Percentiles rank a stretch among this genome's conserved stretches.
These are phyloP conservation scores for Rhodotorula sp. DNA, from an alignment of 1,284 basidiomycete genomes.

Conservation along the genomic window DNA sequence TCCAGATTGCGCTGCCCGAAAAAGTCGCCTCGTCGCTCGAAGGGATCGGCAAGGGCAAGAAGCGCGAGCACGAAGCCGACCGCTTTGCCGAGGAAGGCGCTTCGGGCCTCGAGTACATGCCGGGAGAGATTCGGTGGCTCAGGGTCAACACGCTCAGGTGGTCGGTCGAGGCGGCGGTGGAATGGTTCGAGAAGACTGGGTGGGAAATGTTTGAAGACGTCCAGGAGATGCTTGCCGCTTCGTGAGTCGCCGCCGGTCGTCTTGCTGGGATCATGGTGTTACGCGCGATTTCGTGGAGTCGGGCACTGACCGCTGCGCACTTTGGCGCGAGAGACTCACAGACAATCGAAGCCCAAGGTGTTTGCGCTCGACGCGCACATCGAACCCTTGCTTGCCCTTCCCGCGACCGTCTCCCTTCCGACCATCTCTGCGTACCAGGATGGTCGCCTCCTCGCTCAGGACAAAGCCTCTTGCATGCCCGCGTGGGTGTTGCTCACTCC, in stretches of 20 bases:
- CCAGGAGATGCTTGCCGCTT: conserved; percentile 29
- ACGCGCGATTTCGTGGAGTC: neutral
- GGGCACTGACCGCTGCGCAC: neutral
- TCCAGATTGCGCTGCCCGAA: conserved; percentile 38
- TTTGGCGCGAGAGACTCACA: conserved; percentile 15
- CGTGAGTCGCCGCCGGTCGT: conserved; percentile 21
- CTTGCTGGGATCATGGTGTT: too few relatives aligned
- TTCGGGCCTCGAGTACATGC: conserved; percentile 15
- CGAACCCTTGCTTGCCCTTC: conserved; percentile 58
- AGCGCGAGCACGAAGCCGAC: conserved; percentile 33
- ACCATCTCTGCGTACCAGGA: conserved; percentile 57
- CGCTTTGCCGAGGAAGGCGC: conserved; percentile 29
- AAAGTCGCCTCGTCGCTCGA: conserved; percentile 34
- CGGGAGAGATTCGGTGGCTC: conserved; percentile 51
- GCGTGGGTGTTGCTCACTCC: conserved; percentile 65
- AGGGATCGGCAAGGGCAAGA: conserved; percentile 42
- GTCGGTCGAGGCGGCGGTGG: conserved; percentile 61
- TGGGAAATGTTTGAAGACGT: conserved; percentile 35
- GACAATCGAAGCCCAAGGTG: conserved; percentile 53
- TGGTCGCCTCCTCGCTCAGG: conserved; percentile 88
- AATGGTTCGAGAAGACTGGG: conserved; percentile 46
- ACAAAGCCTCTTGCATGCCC: conserved; percentile 97
- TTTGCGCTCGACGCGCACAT: conserved; percentile 76
- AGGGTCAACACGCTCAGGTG: conserved; percentile 76
- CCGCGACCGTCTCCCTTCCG: conserved; percentile 42